Conservation (phyloP, 2,329 filamentous ascomycete genomes). For the Lecanosticta acicola region DNA sequence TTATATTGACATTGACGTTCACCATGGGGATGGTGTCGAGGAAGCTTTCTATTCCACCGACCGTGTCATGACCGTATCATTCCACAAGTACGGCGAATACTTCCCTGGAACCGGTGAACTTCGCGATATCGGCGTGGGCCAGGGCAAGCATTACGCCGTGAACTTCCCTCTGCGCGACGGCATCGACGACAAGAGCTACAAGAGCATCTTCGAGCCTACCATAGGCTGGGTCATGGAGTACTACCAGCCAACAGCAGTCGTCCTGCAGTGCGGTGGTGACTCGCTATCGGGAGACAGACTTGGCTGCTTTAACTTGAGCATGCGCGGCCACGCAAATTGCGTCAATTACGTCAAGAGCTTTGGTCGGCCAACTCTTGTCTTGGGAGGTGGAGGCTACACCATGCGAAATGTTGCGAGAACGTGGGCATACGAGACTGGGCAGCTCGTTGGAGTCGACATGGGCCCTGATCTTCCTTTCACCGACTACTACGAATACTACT, state of each 20-base stretch:
- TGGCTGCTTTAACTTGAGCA: conserved; percentile 65
- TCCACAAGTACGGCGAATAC: conserved; percentile 69
- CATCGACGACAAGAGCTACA: conserved; percentile 63
- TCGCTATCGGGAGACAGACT: conserved; percentile 61
- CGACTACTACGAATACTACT: conserved; percentile 85
- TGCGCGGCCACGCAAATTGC: conserved; percentile 65
- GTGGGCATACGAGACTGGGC: conserved; percentile 64
- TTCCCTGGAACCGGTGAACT: conserved; percentile 66
- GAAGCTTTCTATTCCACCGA: conserved; percentile 68
- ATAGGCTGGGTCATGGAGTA: conserved; percentile 65
- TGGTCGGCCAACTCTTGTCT: conserved; percentile 58
- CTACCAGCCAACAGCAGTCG: conserved; percentile 62
- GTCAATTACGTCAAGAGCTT: conserved; percentile 65
- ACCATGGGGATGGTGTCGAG: conserved; percentile 64
- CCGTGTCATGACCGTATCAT: conserved; percentile 65
- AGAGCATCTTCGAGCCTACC: conserved; percentile 62
- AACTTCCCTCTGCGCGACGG: conserved; percentile 66
- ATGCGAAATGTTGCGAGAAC: conserved; percentile 61
- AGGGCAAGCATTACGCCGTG: conserved; percentile 62
- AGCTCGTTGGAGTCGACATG: conserved; percentile 79
- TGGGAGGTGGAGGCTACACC: conserved; percentile 64
- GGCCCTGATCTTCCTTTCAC: conserved; percentile 83
- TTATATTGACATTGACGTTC: conserved; percentile 63
- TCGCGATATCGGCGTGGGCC: conserved; percentile 62
- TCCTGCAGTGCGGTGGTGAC: conserved; percentile 64